Evolutionary conservation across 2,329 filamentous ascomycete genomes (phyloP).

Genomic region (Neofusicoccum kwambonambiense): DNA sequence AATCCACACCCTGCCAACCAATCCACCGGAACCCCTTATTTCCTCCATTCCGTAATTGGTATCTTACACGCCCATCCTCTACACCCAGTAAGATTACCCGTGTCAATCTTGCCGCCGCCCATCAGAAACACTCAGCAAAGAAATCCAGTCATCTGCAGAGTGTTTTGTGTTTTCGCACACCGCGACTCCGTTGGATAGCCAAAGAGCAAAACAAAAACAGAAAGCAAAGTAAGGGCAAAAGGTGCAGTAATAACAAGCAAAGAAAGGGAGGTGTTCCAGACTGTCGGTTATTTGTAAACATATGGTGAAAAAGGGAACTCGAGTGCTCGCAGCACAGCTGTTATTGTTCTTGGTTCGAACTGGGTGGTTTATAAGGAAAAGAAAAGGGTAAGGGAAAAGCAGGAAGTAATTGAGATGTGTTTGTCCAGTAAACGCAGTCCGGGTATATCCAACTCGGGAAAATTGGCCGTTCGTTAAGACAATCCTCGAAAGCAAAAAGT

Average conservation of each 20-base stretch:
- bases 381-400: not conserved
- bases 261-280: not conserved
- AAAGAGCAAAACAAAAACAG: not conserved
- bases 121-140: too few relatives aligned
- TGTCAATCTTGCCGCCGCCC: too few relatives aligned
- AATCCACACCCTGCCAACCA: not conserved
- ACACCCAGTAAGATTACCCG: too few relatives aligned
- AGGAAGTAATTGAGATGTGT: not conserved
- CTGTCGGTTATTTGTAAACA: not conserved
- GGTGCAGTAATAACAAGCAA: not conserved
- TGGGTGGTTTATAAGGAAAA: not conserved
- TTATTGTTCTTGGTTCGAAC: not conserved
- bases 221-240: not conserved
- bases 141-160: too few relatives aligned
- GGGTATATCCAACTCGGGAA: constrained; percentile 7
- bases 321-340: not conserved
- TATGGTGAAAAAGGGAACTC: not conserved
- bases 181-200: not conserved
- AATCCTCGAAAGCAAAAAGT: not conserved
- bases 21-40: not conserved
- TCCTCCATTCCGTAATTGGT: too few relatives aligned
- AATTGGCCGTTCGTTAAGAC: constrained; percentile 2
- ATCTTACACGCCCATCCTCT: too few relatives aligned
- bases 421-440: not conserved
- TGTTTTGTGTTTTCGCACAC: too few relatives aligned